Percentiles rank a stretch among this genome's conserved stretches.
Conservation (phyloP, 2,329 filamentous ascomycete species). For the Microsporum audouinii region DNA sequence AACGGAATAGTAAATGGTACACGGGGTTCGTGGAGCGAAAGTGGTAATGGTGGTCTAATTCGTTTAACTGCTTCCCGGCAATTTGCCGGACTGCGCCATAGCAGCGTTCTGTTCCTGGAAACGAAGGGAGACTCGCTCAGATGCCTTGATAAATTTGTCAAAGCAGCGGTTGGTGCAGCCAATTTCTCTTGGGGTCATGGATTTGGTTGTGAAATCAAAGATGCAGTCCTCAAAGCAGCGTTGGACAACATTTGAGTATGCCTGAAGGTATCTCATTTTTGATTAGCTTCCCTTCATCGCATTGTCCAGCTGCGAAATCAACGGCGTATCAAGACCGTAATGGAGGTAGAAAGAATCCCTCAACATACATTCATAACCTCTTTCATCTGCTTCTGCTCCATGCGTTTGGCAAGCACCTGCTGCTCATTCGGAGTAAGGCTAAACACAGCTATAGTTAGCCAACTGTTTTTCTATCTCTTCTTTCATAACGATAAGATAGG, state of each 20-base stretch:
- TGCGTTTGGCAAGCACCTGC: conserved; percentile 83
- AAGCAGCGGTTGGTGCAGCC: conserved; percentile 91
- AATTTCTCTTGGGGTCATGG: conserved; percentile 74
- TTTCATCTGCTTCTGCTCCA: conserved; percentile 98
- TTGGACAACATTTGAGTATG: conserved; percentile 51
- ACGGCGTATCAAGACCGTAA: neutral
- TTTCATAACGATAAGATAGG: neutral
- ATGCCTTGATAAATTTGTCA: conserved; percentile 87
- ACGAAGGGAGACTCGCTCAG: conserved; percentile 78
- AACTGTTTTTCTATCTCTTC: neutral
- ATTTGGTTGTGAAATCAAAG: conserved; percentile 97
- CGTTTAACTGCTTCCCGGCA: conserved; percentile 29
- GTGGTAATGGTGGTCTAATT: neutral
- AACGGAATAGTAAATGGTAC: neutral
- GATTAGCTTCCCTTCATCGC: neutral
- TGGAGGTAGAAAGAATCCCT: neutral
- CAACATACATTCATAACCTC: conserved; percentile 91
- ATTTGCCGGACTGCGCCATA: conserved; percentile 51
- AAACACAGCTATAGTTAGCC: neutral
- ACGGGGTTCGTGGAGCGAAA: neutral
- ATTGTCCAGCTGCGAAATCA: neutral
- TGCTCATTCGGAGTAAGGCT: conserved; percentile 70
- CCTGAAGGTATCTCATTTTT: conserved; percentile 32
- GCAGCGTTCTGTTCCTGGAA: conserved; percentile 67
- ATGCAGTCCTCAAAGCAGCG: conserved; percentile 91